Percentiles rank a stretch among this genome's conserved stretches.
Evolutionary conservation across 2,329 filamentous ascomycete species (phyloP).

Genomic region (Colletotrichum sidae): DNA sequence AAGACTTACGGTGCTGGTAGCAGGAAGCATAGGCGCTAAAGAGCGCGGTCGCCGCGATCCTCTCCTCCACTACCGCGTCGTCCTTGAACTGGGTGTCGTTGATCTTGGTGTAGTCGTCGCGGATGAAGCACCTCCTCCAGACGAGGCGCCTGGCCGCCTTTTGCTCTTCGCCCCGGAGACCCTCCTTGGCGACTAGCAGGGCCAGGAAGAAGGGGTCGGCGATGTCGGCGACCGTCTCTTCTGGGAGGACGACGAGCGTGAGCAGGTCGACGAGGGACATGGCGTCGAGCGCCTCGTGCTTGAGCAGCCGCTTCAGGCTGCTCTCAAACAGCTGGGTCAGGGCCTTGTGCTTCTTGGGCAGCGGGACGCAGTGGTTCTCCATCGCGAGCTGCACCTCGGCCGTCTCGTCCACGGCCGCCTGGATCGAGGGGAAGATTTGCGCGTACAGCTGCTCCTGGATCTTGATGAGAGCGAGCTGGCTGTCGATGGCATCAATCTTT

Average conservation of each 20-base stretch:
- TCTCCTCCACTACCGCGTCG: conserved; percentile 74
- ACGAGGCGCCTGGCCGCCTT: conserved; percentile 72
- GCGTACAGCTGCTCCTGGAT: conserved; percentile 84
- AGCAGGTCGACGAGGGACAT: conserved; percentile 78
- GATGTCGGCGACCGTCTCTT: conserved; percentile 63
- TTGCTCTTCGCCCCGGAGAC: conserved; percentile 65
- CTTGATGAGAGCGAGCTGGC: conserved; percentile 74
- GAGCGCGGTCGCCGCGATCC: conserved; percentile 74
- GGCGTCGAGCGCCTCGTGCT: conserved; percentile 77
- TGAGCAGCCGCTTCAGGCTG: conserved; percentile 76
- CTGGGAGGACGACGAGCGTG: conserved; percentile 73
- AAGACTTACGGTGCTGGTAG: conserved; percentile 66
- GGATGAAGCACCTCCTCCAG: conserved; percentile 88
- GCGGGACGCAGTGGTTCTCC: conserved; percentile 70
- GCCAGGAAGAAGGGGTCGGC: conserved; percentile 80
- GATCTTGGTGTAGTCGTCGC: conserved; percentile 85
- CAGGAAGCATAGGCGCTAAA: conserved; percentile 75
- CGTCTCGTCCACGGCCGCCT: conserved; percentile 80
- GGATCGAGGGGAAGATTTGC: conserved; percentile 76
- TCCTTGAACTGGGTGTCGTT: conserved; percentile 82
- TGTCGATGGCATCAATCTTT: conserved; percentile 66
- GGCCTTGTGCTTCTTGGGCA: conserved; percentile 70
- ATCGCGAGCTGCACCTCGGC: conserved; percentile 83
- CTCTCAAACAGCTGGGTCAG: conserved; percentile 79
- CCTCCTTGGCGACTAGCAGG: conserved; percentile 69